Conservation (phyloP, 2,329 filamentous ascomycete species). For the Fusarium penzigii region DNA sequence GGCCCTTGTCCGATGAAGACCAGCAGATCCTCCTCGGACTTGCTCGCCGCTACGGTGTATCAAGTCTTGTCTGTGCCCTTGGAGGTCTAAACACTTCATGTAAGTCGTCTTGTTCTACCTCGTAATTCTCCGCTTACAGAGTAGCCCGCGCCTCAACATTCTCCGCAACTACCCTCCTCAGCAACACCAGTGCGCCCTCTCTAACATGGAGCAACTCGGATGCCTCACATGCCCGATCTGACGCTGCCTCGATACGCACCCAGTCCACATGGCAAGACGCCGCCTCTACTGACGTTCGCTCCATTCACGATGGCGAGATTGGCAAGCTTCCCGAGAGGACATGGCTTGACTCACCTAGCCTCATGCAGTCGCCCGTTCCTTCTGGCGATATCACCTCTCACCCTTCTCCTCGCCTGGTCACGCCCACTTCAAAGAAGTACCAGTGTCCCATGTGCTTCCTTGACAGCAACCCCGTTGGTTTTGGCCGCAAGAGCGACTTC, state of each 20-base stretch:
- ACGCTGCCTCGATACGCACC: slow-evolving; percentile 42
- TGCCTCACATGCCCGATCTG: slow-evolving; percentile 40
- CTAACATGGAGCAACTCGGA: slow-evolving; percentile 44
- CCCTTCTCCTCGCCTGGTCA: slow-evolving; percentile 38
- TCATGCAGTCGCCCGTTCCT: slow-evolving; percentile 38
- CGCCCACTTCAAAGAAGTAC: slow-evolving; percentile 43
- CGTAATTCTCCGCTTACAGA: slow-evolving; percentile 12
- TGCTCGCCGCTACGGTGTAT: slow-evolving; percentile 40
- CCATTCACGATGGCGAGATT: slow-evolving; percentile 38
- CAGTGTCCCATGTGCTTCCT: slow-evolving; percentile 49
- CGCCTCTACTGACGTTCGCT: slow-evolving; percentile 32
- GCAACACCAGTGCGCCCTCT: slow-evolving; percentile 42
- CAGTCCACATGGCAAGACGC: slow-evolving; percentile 41
- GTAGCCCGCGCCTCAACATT: slow-evolving; percentile 42
- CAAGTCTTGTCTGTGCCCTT: slow-evolving; percentile 39
- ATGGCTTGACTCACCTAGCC: slow-evolving; percentile 43
- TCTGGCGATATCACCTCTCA: slow-evolving; percentile 36
- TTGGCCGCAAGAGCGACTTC: slow-evolving; percentile 49
- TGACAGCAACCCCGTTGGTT: slow-evolving; percentile 47
- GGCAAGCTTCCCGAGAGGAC: slow-evolving; percentile 37
- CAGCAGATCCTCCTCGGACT: slow-evolving; percentile 39
- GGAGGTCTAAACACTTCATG: slow-evolving; percentile 39
- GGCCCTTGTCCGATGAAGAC: slow-evolving; percentile 40
- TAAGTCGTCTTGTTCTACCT: slow-evolving; percentile 27
- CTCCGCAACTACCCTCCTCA: slow-evolving; percentile 43